These are phyloP conservation scores for Fusarium tupiense DNA, from an alignment of 2,329 filamentous ascomycete genomes.

Conservation along the genomic window DNA sequence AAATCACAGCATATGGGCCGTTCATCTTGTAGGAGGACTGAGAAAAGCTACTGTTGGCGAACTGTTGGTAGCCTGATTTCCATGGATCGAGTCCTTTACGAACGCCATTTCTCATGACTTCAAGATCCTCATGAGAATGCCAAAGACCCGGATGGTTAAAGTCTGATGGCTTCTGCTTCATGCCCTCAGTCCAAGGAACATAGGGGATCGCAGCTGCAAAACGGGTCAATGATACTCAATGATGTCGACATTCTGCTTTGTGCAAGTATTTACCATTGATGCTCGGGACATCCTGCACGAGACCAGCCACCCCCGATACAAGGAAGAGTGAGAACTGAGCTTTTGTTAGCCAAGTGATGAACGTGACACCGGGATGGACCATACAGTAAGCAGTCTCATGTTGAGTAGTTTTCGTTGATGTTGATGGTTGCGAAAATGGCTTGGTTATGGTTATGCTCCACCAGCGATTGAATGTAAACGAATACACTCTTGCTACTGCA, in stretches of 20 bases:
- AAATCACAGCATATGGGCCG: not conserved
- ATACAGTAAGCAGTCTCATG: not conserved
- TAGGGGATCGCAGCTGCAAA: not conserved
- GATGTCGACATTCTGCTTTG: not conserved
- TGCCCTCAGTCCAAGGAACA: not conserved
- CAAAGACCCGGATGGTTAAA: not conserved
- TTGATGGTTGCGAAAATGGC: not conserved
- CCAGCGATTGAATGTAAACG: not conserved
- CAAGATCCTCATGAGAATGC: not conserved
- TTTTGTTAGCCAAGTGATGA: not conserved
- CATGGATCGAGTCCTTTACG: not conserved
- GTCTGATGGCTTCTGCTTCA: not conserved
- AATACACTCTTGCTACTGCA: not conserved
- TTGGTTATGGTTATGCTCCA: not conserved
- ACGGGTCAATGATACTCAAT: not conserved
- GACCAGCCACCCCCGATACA: not conserved
- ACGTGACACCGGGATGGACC: fast-evolving
- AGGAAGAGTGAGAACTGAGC: not conserved
- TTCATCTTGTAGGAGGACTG: not conserved
- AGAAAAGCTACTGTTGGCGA: not conserved
- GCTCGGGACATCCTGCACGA: not conserved
- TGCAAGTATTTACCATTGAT: not conserved
- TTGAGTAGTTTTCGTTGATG: not conserved
- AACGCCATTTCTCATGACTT: not conserved
- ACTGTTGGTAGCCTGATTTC: not conserved